Percentiles rank a stretch among this genome's conserved stretches.
Conservation (phyloP, 768 basidiomycete species). For the Fomitopsis serialis region DNA sequence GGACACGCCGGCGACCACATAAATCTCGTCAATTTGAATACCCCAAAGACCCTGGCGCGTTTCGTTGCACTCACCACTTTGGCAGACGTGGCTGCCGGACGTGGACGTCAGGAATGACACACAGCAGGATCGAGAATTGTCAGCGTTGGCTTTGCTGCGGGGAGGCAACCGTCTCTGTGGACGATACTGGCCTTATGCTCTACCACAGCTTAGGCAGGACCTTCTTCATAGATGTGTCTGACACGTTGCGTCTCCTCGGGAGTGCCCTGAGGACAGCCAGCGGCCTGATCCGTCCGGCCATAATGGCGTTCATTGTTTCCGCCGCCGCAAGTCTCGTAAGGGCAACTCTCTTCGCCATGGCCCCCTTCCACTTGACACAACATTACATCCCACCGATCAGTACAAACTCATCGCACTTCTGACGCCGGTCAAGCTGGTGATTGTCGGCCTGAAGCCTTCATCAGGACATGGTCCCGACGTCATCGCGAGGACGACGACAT, state of each 20-base stretch:
- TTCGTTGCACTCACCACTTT: constrained; percentile 66
- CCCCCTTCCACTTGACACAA: constrained; percentile 78
- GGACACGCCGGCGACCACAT: constrained; percentile 85
- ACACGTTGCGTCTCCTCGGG: constrained; percentile 89
- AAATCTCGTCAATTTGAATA: constrained; percentile 77
- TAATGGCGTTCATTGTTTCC: constrained; percentile 24
- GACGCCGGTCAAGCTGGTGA: constrained; percentile 88
- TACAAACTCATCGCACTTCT: constrained; percentile 82
- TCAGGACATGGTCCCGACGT: constrained; percentile 91
- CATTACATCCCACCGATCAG: constrained; percentile 67
- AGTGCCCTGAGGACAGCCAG: constrained; percentile 60
- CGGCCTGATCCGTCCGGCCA: constrained; percentile 12
- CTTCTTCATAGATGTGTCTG: constrained; percentile 90
- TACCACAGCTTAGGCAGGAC: constrained; percentile 93
- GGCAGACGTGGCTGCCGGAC: constrained; percentile 58
- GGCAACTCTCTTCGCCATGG: constrained; percentile 69
- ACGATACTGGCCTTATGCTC: constrained; percentile 88
- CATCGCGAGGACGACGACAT: constrained; percentile 47
- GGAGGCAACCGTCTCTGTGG: constrained; percentile 82
- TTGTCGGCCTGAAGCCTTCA: constrained; percentile 88
- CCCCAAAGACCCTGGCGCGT: constrained; percentile 63
- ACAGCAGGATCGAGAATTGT: constrained; percentile 74
- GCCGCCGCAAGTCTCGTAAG: constrained; percentile 45
- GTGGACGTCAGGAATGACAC: constrained; percentile 85
- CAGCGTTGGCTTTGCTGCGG: constrained; percentile 81